These are phyloP conservation scores for Amylostereum areolatum DNA, from an alignment of 1,284 basidiomycete genomes.

Conservation along the genomic window DNA sequence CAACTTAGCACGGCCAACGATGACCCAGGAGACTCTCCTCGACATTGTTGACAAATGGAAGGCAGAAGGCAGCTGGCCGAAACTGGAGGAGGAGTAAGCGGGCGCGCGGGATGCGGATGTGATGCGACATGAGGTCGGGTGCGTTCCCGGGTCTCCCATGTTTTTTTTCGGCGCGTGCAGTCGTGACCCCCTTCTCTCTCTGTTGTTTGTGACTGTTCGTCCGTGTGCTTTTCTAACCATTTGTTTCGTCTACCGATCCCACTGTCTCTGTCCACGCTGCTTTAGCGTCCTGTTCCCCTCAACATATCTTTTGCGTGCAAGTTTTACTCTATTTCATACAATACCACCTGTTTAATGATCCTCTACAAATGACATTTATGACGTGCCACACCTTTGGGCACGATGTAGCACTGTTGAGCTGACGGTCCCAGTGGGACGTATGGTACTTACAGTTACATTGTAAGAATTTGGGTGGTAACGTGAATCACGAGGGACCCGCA, in stretches of 20 bases:
- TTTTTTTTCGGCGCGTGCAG: neutral
- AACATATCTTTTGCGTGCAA: neutral
- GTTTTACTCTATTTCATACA: neutral
- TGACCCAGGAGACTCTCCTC: constrained; percentile 59
- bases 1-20: constrained; percentile 55
- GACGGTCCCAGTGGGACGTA: no score
- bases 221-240: constrained; percentile 1
- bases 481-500: no score
- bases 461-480: no score
- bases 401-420: no score
- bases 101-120: constrained; percentile 5
- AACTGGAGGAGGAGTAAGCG: constrained; percentile 18
- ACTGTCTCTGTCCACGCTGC: no score
- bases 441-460: no score
- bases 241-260: neutral
- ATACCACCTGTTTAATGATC: neutral
- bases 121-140: constrained; percentile 3
- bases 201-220: neutral
- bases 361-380: neutral
- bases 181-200: neutral
- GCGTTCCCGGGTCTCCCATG: neutral
- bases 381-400: no score
- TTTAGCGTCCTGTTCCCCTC: neutral
- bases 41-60: constrained; percentile 79
- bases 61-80: constrained; percentile 71